Evolutionary conservation across 192 early-diverging fungal species (phyloP).

Genomic region (Geranomyces michiganensis): DNA sequence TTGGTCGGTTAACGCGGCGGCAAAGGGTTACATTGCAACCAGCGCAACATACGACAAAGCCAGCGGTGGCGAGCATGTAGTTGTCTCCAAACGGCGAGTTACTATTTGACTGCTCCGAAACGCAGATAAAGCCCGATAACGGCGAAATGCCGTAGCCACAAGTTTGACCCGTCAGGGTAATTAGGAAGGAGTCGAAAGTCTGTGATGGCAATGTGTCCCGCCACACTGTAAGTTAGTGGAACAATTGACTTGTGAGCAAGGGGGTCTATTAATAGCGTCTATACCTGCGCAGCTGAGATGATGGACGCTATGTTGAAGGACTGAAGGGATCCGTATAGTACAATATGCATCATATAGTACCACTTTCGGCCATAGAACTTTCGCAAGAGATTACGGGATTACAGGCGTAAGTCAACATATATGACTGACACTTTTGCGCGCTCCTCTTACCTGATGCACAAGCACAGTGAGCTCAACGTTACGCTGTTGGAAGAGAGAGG

Average conservation of each 20-base stretch:
- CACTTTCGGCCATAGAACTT: conserved; percentile 65
- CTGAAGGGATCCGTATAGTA: conserved; percentile 70
- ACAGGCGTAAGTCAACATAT: too few species aligned
- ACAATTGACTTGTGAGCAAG: too few species aligned
- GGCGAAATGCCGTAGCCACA: conserved; percentile 70
- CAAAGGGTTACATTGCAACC: too few species aligned
- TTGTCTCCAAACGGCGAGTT: conserved; percentile 62
- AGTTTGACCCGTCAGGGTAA: conserved; percentile 61
- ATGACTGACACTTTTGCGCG: too few species aligned
- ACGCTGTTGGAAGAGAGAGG: conserved; percentile 30
- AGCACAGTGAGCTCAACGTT: conserved; percentile 75
- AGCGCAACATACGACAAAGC: conserved; percentile 49
- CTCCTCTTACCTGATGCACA: conserved; percentile 50
- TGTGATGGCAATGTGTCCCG: too few species aligned
- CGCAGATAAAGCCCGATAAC: conserved; percentile 58
- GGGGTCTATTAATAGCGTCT: too few species aligned
- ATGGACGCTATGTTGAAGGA: conserved; percentile 73
- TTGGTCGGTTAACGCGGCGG: too few species aligned
- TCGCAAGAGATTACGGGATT: too few species aligned
- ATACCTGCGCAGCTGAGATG: conserved; percentile 67
- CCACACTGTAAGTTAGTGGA: too few species aligned
- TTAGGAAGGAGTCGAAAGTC: conserved; percentile 68
- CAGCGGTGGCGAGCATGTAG: conserved; percentile 63
- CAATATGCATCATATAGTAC: conserved; percentile 63
- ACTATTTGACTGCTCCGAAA: conserved; percentile 38